phyloP scores from a whole-genome alignment of 2,329 filamentous ascomycete species.

The Alternaria arbusti region DNA sequence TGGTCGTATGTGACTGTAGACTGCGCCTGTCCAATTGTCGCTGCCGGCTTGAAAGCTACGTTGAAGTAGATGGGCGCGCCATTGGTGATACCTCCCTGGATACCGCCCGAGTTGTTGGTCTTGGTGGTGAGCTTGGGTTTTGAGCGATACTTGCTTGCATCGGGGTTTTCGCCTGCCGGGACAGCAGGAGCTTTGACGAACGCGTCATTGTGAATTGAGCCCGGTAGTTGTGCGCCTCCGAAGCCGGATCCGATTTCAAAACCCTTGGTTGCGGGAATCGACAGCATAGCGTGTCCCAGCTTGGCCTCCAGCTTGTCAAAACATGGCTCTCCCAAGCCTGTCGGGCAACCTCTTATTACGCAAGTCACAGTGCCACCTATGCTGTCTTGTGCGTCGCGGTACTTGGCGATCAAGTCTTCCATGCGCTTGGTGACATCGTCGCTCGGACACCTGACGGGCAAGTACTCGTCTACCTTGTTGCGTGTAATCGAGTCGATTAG shows the following conservation, averaged over 20 bases:
- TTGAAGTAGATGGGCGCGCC: constrained; percentile 94
- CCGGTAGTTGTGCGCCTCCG: constrained; percentile 81
- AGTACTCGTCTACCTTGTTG: constrained; percentile 77
- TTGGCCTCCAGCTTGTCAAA: constrained; percentile 96
- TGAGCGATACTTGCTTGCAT: constrained; percentile 45
- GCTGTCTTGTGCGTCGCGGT: constrained; percentile 80
- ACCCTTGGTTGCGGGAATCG: constrained; percentile 91
- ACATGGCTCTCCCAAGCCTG: constrained; percentile 87
- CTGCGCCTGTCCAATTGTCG: constrained; percentile 91
- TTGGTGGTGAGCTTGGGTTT: constrained; percentile 75
- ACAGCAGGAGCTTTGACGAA: constrained; percentile 69
- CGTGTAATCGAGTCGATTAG: constrained; percentile 76
- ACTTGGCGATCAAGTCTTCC: constrained; percentile 78
- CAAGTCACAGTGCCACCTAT: constrained; percentile 96
- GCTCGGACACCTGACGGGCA: constrained; percentile 88
- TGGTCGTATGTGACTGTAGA: constrained; percentile 81
- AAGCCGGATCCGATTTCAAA: constrained; percentile 97
- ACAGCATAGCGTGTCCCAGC: constrained; percentile 92
- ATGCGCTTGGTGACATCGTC: constrained; percentile 69
- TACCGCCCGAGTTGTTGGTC: constrained; percentile 94
- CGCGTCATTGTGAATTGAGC: constrained; percentile 90
- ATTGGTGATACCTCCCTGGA: constrained; percentile 95
- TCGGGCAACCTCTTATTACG: constrained; percentile 84
- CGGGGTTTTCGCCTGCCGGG: constrained; percentile 55
- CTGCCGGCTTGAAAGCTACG: constrained; percentile 92